Evolutionary conservation across 345 rosid species (phyloP), one percentile per base, ranked within the genome.

Genomic region (Brassica cretica): DNA sequence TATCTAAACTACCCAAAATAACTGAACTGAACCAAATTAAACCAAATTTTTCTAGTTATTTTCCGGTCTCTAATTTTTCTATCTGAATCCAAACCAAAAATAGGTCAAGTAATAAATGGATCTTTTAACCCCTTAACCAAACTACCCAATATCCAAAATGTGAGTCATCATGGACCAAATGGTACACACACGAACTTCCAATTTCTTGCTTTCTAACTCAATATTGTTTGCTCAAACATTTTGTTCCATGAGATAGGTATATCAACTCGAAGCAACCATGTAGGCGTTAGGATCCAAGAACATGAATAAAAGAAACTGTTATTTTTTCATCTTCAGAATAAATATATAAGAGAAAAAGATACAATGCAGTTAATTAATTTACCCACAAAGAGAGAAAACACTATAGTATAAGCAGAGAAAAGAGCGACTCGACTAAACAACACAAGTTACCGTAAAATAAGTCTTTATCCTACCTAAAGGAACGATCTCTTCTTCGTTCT

Each of bases 381-480:
- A 63, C 80, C 64, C 63, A 16, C 62, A 35, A 24, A 32, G 18
- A 8, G 15, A 41, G n/a, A 37, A 60, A 58, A 30, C 66, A 75
- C 60, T 74, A 74, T 53, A 46, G 69, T 46, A n/a, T 46, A 46
- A 46, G 6, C 55, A 46, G 55, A 46, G n/a, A 12, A 55, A 51
- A 30, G 29, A 59, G 70, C 63, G 75, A 70, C 70, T 70, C 70
- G 39, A n/a, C 75, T 77, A 63, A 51, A 63, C 65, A 77, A 64
- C 71, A 65, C 24, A 64, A 63, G 61, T 64, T 76, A 19, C 11
- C 5, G 59, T 76, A 68, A 75, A 61, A 46, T 7, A 68, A 62
- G 70, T 77, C 71, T 77, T 70, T 53, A 64, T 64, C 70, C 70
- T 35, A 10, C 80, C 76, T 37, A 71, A 32, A 5, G 41, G 18